Evolutionary conservation across 2,329 filamentous ascomycete species (phyloP).

Genomic region (Aspergillus fumigatiaffinis): DNA sequence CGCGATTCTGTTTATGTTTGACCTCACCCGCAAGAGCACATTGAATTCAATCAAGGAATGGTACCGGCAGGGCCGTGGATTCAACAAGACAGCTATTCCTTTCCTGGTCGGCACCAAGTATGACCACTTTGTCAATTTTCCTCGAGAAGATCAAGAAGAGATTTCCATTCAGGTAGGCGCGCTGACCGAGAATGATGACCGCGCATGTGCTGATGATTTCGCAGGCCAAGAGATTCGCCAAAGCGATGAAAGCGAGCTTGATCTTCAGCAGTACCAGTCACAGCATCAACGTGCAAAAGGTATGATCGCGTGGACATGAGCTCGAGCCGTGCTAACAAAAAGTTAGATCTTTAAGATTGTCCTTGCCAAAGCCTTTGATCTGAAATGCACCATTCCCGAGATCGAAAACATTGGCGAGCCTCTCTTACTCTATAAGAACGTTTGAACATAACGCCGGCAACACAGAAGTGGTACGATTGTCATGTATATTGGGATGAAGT

Average conservation of each 20-base stretch:
- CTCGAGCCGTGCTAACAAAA: slow-evolving; percentile 21
- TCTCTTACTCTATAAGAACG: slow-evolving; percentile 77
- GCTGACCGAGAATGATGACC: background rate
- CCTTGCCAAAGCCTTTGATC: slow-evolving; percentile 94
- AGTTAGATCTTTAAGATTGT: slow-evolving; percentile 98
- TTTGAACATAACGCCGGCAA: slow-evolving; percentile 15
- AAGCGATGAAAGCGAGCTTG: slow-evolving; percentile 94
- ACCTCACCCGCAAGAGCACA: slow-evolving; percentile 94
- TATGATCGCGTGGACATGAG: slow-evolving; percentile 36
- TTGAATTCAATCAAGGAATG: slow-evolving; percentile 99
- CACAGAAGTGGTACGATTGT: slow-evolving; percentile 20
- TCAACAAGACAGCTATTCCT: slow-evolving; percentile 99
- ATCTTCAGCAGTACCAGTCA: slow-evolving; percentile 99
- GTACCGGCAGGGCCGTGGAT: slow-evolving; percentile 95
- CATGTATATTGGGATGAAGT: slow-evolving; percentile 36
- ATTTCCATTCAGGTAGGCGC: slow-evolving; percentile 82
- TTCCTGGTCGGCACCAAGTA: slow-evolving; percentile 98
- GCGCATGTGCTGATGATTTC: slow-evolving; percentile 18
- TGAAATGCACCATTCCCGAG: slow-evolving; percentile 98
- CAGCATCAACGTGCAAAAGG: slow-evolving; percentile 99
- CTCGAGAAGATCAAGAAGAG: slow-evolving; percentile 94
- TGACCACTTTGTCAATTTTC: slow-evolving; percentile 99
- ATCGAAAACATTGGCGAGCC: slow-evolving; percentile 98
- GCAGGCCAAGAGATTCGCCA: slow-evolving; percentile 89
- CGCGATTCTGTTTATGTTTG: slow-evolving; percentile 99